A percentile compares a stretch with the other conserved stretches of the same genome.
These are phyloP conservation scores for Rhizodiscina lignyota DNA, from an alignment of 495 filamentous ascomycete genomes.

Conservation along the genomic window DNA sequence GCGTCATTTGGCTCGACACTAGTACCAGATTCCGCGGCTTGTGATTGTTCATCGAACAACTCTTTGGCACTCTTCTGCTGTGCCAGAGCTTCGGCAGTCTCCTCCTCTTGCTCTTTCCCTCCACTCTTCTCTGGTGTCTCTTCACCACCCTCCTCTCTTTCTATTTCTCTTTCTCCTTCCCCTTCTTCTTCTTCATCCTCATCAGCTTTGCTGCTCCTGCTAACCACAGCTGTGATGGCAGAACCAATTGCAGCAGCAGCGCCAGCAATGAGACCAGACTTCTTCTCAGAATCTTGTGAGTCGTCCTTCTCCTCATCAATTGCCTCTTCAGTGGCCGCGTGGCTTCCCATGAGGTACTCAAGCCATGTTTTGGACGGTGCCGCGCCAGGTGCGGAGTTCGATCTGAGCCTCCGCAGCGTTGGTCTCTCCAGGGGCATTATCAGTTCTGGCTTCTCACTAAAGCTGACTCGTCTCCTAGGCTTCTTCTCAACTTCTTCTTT, in stretches of 20 bases:
- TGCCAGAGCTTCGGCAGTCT: too few relatives aligned
- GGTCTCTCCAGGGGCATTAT: neutral
- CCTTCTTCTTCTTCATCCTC: neutral
- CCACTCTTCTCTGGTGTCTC: neutral
- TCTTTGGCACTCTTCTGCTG: too few relatives aligned
- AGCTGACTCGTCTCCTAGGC: slow-evolving; percentile 78
- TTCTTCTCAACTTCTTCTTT: slow-evolving; percentile 33
- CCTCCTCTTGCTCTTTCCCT: too few relatives aligned
- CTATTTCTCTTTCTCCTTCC: neutral
- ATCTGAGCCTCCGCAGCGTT: neutral
- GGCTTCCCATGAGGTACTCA: neutral
- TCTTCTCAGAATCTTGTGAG: too few relatives aligned
- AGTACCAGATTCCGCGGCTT: too few relatives aligned
- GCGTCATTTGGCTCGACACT: too few relatives aligned
- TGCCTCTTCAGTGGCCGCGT: neutral
- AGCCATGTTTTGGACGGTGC: too few relatives aligned
- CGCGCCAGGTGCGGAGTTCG: neutral
- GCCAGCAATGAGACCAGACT: too few relatives aligned
- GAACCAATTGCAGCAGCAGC: neutral
- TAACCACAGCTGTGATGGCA: too few relatives aligned
- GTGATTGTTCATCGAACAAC: too few relatives aligned
- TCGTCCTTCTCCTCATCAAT: neutral
- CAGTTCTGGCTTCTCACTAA: slow-evolving; percentile 37
- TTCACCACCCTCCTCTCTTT: neutral
- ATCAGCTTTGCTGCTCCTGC: neutral